A percentile compares a stretch with the other conserved stretches of the same genome.
phyloP scores from a whole-genome alignment of 2,329 filamentous ascomycete genomes.

The Xylaria arbuscula region DNA sequence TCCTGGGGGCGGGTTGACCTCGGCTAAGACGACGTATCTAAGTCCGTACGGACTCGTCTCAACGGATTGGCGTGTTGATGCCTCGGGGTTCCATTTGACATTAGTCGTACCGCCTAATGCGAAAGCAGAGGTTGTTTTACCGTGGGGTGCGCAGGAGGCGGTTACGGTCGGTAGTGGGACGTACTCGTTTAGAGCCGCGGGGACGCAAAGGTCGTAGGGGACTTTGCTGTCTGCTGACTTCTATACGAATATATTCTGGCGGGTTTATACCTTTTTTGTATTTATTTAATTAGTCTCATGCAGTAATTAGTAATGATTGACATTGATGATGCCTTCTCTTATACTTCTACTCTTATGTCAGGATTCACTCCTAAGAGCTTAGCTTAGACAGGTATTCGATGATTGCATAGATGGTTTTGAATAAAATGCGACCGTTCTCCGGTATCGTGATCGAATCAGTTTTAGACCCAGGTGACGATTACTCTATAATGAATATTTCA shows the following conservation, averaged over 20 bases:
- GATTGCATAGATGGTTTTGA: too few relatives aligned
- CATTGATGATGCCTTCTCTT: neutral
- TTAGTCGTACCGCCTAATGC: conserved; percentile 45
- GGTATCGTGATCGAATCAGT: too few relatives aligned
- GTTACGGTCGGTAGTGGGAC: conserved; percentile 43
- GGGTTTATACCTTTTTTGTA: neutral
- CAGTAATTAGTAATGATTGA: neutral
- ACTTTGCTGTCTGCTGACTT: neutral
- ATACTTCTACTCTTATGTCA: neutral
- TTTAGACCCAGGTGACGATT: too few relatives aligned
- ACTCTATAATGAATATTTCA: too few relatives aligned
- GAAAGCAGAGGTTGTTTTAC: conserved; percentile 41
- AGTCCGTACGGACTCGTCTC: conserved; percentile 51
- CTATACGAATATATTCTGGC: neutral
- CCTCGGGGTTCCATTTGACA: conserved; percentile 38
- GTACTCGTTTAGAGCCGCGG: conserved; percentile 37
- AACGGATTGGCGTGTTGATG: conserved; percentile 47
- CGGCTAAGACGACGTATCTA: conserved; percentile 46
- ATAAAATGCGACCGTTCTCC: too few relatives aligned
- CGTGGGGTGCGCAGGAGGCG: conserved; percentile 29
- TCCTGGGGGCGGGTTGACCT: conserved; percentile 53
- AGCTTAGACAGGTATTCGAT: too few relatives aligned
- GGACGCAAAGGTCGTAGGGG: neutral
- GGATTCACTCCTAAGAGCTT: too few relatives aligned
- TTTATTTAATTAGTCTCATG: neutral